A percentile compares a stretch with the other conserved stretches of the same genome.
phyloP scores from a whole-genome alignment of 768 basidiomycete species.

The Boletus eberwhitei region DNA sequence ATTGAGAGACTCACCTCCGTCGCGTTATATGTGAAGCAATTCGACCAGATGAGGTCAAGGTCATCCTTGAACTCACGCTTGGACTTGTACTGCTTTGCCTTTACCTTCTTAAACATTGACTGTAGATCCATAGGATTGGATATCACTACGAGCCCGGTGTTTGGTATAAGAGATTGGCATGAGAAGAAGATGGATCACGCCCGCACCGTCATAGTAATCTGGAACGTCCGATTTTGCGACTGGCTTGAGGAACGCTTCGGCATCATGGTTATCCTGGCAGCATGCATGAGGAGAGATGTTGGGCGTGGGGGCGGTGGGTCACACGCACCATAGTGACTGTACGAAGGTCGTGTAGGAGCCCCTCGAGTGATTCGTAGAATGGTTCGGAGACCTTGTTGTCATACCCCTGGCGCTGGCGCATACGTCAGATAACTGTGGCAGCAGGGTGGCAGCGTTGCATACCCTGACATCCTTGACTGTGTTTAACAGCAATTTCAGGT shows the following conservation, averaged over 20 bases:
- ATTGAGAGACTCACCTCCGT: slow-evolving; percentile 64
- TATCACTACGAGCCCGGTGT: slow-evolving; percentile 61
- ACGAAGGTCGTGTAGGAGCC: slow-evolving; percentile 80
- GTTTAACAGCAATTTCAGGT: slow-evolving; percentile 78
- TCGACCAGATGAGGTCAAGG: slow-evolving; percentile 94
- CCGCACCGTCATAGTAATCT: slow-evolving; percentile 88
- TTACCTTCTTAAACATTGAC: slow-evolving; percentile 92
- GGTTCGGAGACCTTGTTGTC: slow-evolving; percentile 78
- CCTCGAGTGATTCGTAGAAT: slow-evolving; percentile 93
- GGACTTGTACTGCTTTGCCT: slow-evolving; percentile 86
- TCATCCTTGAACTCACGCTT: slow-evolving; percentile 94
- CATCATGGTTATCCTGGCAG: slow-evolving; percentile 77
- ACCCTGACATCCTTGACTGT: slow-evolving; percentile 89
- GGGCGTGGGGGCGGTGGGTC: slow-evolving; percentile 15
- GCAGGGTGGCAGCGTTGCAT: slow-evolving; percentile 36
- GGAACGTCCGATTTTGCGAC: slow-evolving; percentile 87
- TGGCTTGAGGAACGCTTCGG: slow-evolving; percentile 90
- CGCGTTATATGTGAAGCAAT: slow-evolving; percentile 91
- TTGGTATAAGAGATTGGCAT: slow-evolving; percentile 1
- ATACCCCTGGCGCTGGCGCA: slow-evolving; percentile 41
- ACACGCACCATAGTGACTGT: slow-evolving; percentile 62
- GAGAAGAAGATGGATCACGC: background rate
- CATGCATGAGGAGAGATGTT: slow-evolving; percentile 27
- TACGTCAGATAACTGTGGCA: slow-evolving; percentile 19
- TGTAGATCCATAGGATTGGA: slow-evolving; percentile 93